Conservation (phyloP, 2,329 filamentous ascomycete genomes). For the Epichloe scottii region DNA sequence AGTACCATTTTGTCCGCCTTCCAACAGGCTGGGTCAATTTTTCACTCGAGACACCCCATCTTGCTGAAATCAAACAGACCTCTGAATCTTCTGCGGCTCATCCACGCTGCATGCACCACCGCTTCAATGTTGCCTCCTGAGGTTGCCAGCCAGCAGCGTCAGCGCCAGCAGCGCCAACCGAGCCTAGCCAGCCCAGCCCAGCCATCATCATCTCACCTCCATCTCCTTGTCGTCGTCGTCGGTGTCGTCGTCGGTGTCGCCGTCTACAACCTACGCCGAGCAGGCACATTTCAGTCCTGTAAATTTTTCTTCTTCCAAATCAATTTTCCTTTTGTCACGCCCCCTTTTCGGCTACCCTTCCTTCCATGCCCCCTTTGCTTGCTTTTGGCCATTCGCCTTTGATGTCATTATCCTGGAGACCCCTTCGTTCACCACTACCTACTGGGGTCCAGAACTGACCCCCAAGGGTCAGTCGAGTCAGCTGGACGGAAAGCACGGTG, state of each 20-base stretch:
- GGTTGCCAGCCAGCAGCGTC: not conserved
- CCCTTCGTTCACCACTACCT: not conserved
- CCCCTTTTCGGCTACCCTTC: not conserved
- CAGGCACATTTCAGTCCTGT: too few species aligned
- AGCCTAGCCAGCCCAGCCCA: not conserved
- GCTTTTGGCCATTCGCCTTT: not conserved
- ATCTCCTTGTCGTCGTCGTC: not conserved
- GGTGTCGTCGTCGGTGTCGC: not conserved
- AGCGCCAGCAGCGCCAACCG: not conserved
- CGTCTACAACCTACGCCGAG: not conserved
- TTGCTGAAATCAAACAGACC: not conserved
- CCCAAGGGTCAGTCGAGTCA: not conserved
- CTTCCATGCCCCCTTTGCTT: not conserved
- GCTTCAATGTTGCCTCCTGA: not conserved
- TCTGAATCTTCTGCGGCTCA: not conserved
- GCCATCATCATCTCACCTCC: not conserved
- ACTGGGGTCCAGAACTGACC: not conserved
- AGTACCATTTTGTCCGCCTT: constrained; percentile 1
- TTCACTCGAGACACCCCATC: not conserved
- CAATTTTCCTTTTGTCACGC: not conserved
- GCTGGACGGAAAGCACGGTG: not conserved
- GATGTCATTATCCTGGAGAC: constrained; percentile 1
- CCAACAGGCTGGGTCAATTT: not conserved
- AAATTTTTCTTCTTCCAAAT: not conserved
- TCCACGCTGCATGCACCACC: not conserved